Evolutionary conservation across 1,284 basidiomycete genomes (phyloP).

Genomic region (Agroathelia rolfsii): DNA sequence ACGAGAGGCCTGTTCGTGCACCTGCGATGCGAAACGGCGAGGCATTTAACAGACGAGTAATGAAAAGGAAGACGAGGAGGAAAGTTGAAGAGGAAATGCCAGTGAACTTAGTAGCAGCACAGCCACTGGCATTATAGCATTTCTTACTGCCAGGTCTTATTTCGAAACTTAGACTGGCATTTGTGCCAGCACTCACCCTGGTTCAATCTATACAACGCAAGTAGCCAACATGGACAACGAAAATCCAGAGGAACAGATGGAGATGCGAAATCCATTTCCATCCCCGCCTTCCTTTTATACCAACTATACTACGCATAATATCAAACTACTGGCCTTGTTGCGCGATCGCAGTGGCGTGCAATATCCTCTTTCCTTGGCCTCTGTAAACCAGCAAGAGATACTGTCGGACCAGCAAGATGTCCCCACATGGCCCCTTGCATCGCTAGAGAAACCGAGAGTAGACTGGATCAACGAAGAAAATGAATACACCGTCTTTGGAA

Average conservation of each 20-base stretch:
- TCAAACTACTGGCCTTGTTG: conserved; percentile 51
- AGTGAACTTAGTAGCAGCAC: neutral
- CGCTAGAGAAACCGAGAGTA: conserved; percentile 70
- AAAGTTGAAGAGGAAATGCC: conserved; percentile 1
- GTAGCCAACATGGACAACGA: conserved; percentile 60
- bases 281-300: conserved; percentile 72
- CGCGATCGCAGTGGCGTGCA: conserved; percentile 37
- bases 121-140: too few relatives aligned
- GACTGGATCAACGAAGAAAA: conserved; percentile 75
- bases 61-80: too few relatives aligned
- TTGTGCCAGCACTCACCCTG: conserved; percentile 32
- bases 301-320: conserved; percentile 60
- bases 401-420: conserved; percentile 59
- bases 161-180: too few relatives aligned
- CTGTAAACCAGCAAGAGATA: conserved; percentile 45
- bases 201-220: too few relatives aligned
- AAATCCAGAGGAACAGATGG: too few relatives aligned
- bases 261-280: conserved; percentile 73
- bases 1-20: conserved; percentile 82
- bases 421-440: conserved; percentile 59
- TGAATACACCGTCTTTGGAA: conserved; percentile 68
- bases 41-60: too few relatives aligned
- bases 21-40: conserved; percentile 78
- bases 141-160: too few relatives aligned
- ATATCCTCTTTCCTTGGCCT: conserved; percentile 23